Evolutionary conservation across 2,329 filamentous ascomycete genomes (phyloP).

Genomic region (Hypoxylon sp.): DNA sequence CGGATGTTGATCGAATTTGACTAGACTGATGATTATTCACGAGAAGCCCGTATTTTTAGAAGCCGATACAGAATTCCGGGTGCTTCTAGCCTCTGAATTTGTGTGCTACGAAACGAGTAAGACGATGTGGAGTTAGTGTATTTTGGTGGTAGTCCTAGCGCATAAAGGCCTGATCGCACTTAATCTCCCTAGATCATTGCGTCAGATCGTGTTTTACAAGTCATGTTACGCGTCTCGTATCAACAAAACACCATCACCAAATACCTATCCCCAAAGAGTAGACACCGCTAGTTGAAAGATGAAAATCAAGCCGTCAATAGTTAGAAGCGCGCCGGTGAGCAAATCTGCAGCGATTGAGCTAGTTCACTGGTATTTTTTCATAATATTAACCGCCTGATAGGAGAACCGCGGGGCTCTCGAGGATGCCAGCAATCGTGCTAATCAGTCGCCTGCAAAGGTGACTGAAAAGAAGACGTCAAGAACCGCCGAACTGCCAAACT

Average conservation of each 20-base stretch:
- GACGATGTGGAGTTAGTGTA: neutral
- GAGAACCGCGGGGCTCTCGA: constrained; percentile 42
- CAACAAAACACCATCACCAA: neutral
- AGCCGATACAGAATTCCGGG: too few relatives aligned
- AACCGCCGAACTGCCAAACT: neutral
- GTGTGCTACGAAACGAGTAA: too few relatives aligned
- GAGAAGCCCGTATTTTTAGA: too few relatives aligned
- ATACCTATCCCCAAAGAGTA: neutral
- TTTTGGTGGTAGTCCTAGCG: neutral
- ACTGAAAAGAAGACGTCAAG: neutral
- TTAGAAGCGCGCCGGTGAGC: constrained; percentile 1
- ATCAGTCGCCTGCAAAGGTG: constrained; percentile 41
- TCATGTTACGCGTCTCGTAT: constrained; percentile 6
- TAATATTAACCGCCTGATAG: constrained; percentile 5
- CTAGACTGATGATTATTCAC: too few relatives aligned
- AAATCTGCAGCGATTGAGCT: neutral
- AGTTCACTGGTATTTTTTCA: neutral
- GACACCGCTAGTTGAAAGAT: constrained; percentile 1
- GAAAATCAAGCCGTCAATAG: constrained; percentile 3
- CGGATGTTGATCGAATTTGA: too few relatives aligned
- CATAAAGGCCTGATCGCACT: too few relatives aligned
- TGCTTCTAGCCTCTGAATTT: too few relatives aligned
- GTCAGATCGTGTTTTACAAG: neutral
- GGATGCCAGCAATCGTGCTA: constrained; percentile 54
- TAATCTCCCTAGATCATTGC: neutral